Percentiles rank a stretch among this genome's conserved stretches.
These are phyloP conservation scores for Plasmopara viticola DNA, from an alignment of 352 stramenopile genomes.

Conservation along the genomic window DNA sequence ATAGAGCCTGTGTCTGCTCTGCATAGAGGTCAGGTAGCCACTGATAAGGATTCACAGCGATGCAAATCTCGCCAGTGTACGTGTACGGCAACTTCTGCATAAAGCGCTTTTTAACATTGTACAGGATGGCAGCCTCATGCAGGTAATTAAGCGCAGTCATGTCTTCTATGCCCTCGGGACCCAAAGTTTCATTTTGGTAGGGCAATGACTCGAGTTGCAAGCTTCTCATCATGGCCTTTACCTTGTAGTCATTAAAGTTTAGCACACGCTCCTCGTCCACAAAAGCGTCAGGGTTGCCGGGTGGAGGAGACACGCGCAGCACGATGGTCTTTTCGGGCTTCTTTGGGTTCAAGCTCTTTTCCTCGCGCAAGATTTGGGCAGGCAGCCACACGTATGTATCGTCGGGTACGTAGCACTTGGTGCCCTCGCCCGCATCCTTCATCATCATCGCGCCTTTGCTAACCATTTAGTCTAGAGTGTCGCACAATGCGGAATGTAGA, in stretches of 20 bases:
- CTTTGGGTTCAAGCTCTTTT: slow-evolving; percentile 42
- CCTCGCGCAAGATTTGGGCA: slow-evolving; percentile 62
- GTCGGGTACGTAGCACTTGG: slow-evolving; percentile 81
- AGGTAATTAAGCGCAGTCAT: slow-evolving; percentile 87
- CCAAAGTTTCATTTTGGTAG: slow-evolving; percentile 73
- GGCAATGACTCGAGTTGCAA: slow-evolving; percentile 67
- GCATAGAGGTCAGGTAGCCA: slow-evolving; percentile 85
- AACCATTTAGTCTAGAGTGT: neutral
- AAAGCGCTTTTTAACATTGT: slow-evolving; percentile 87
- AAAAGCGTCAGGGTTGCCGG: slow-evolving; percentile 9
- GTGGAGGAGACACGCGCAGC: slow-evolving; percentile 43
- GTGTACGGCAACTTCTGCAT: slow-evolving; percentile 90
- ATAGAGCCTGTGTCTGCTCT: slow-evolving; percentile 58
- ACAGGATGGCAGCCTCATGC: slow-evolving; percentile 87
- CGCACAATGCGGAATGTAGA: slow-evolving; percentile 13
- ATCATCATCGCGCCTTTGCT: slow-evolving; percentile 9
- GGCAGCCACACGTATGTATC: slow-evolving; percentile 72
- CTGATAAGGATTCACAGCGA: slow-evolving; percentile 96
- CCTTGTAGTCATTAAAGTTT: slow-evolving; percentile 68
- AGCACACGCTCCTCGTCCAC: slow-evolving; percentile 50
- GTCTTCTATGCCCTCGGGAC: slow-evolving; percentile 60
- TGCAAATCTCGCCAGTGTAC: slow-evolving; percentile 94
- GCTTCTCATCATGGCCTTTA: slow-evolving; percentile 50
- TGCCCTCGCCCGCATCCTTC: slow-evolving; percentile 36
- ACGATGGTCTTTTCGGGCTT: slow-evolving; percentile 51